Conservation (phyloP, 2,329 filamentous ascomycete genomes). For the Arthrobotrys megalospora region DNA sequence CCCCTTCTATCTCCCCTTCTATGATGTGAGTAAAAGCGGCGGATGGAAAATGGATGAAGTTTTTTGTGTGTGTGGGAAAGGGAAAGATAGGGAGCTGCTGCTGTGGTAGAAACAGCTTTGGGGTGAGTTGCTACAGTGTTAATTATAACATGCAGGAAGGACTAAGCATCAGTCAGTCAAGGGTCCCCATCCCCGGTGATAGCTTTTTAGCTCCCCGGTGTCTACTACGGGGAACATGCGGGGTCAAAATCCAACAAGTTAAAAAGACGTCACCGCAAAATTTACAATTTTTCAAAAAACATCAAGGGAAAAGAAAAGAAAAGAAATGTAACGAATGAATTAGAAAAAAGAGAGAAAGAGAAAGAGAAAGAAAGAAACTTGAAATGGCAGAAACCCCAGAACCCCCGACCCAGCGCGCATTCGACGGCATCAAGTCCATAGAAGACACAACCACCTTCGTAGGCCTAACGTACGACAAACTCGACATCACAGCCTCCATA, state of each 20-base stretch:
- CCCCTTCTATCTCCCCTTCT: background rate
- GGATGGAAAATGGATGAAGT: background rate
- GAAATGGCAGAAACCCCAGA: background rate
- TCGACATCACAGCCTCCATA: constrained; percentile 75
- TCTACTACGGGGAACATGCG: no score
- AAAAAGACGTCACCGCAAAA: background rate
- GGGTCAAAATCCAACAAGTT: background rate
- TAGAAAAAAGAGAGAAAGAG: background rate
- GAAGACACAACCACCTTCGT: constrained; percentile 75
- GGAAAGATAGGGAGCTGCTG: background rate
- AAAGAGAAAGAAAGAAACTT: background rate
- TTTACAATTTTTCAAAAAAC: background rate
- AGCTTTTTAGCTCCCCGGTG: background rate
- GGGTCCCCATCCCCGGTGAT: background rate
- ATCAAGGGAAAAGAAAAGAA: no score
- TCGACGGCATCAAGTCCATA: constrained; percentile 63
- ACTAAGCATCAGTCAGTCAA: no score
- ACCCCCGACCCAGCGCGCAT: constrained; percentile 9
- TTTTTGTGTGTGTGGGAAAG: background rate
- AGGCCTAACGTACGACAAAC: constrained; percentile 76
- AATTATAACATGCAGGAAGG: constrained; percentile 14
- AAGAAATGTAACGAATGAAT: no score
- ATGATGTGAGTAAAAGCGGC: background rate
- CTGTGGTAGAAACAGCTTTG: background rate
- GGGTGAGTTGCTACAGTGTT: constrained; percentile 60